A percentile compares a stretch with the other conserved stretches of the same genome.
Conservation (phyloP, 805 yeast genomes). For the Ogataea paradorogensis region DNA sequence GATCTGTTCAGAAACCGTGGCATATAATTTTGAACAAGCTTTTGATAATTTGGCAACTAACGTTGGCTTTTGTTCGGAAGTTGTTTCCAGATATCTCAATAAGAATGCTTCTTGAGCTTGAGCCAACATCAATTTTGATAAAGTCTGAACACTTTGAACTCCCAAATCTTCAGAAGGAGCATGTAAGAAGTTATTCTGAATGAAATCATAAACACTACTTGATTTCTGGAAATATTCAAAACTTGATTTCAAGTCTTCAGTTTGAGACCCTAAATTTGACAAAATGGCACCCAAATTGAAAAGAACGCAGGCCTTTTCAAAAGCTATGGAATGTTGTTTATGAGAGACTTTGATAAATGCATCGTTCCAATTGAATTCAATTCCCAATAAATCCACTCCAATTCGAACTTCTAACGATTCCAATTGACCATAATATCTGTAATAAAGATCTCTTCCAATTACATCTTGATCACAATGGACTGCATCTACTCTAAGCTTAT, state of each 20-base stretch:
- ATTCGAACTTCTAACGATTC: slow-evolving; percentile 76
- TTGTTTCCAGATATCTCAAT: slow-evolving; percentile 52
- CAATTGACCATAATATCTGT: slow-evolving; percentile 74
- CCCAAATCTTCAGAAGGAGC: slow-evolving; percentile 81
- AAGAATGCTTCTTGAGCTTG: slow-evolving; percentile 88
- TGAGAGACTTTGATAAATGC: slow-evolving; percentile 53
- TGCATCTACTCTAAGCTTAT: slow-evolving; percentile 58
- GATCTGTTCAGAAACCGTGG: slow-evolving; percentile 46
- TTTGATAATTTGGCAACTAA: slow-evolving; percentile 74
- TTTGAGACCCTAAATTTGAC: slow-evolving; percentile 46
- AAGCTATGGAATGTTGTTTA: slow-evolving; percentile 78
- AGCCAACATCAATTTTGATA: slow-evolving; percentile 67
- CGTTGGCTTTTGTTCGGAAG: slow-evolving; percentile 51
- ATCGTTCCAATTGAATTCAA: slow-evolving; percentile 79
- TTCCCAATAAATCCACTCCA: slow-evolving; percentile 51
- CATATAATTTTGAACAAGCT: slow-evolving; percentile 56
- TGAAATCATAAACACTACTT: slow-evolving; percentile 70
- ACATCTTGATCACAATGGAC: slow-evolving; percentile 40
- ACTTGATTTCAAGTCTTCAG: slow-evolving; percentile 52
- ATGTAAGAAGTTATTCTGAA: slow-evolving; percentile 79
- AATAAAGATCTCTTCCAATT: slow-evolving; percentile 50
- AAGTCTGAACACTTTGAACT: slow-evolving; percentile 63
- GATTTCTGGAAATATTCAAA: slow-evolving; percentile 66
- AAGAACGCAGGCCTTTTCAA: slow-evolving; percentile 82
- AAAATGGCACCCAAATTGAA: slow-evolving; percentile 73